A percentile compares a stretch with the other conserved stretches of the same genome.
Conservation (phyloP, 768 basidiomycete genomes). For the Artomyces pyxidatus region DNA sequence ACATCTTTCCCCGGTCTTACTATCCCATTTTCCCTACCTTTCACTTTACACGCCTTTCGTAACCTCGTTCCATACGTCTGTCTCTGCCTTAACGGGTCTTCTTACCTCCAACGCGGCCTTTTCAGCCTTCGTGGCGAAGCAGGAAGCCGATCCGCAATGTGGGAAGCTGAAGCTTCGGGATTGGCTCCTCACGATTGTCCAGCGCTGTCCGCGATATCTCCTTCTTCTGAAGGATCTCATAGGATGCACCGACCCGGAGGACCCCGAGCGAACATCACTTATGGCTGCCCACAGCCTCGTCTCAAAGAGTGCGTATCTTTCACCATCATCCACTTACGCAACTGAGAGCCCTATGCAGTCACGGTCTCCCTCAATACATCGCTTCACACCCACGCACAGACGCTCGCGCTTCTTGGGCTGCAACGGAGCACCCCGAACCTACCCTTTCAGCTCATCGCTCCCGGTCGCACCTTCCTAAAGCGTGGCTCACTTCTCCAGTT, state of each 20-base stretch:
- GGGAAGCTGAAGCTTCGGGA: slow-evolving; percentile 71
- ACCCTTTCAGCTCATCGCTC: slow-evolving; percentile 69
- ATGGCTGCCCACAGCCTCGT: slow-evolving; percentile 55
- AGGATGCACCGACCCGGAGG: slow-evolving; percentile 50
- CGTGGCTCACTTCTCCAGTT: slow-evolving; percentile 55
- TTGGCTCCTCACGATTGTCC: slow-evolving; percentile 82
- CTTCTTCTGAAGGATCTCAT: slow-evolving; percentile 79
- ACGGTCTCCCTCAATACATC: slow-evolving; percentile 73
- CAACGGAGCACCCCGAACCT: slow-evolving; percentile 72
- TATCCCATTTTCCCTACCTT: slow-evolving; percentile 81
- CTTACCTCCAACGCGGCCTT: slow-evolving; percentile 49
- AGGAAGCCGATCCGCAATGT: slow-evolving; percentile 64
- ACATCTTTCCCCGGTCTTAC: slow-evolving; percentile 50
- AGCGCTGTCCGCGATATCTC: slow-evolving; percentile 82
- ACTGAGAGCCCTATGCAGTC: slow-evolving; percentile 39
- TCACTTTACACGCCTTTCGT: slow-evolving; percentile 84
- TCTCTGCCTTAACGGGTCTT: slow-evolving; percentile 50
- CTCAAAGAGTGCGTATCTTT: slow-evolving; percentile 54
- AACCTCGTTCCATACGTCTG: slow-evolving; percentile 63
- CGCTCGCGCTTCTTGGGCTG: slow-evolving; percentile 64
- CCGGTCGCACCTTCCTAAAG: slow-evolving; percentile 73
- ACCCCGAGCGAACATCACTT: slow-evolving; percentile 60
- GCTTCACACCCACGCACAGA: slow-evolving; percentile 70
- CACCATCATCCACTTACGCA: slow-evolving; percentile 1
- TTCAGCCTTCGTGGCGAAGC: slow-evolving; percentile 50